Percentiles rank a stretch among this genome's conserved stretches.
phyloP scores from a whole-genome alignment of 1,139 yeast species.

The Scheffersomyces quercinus region DNA sequence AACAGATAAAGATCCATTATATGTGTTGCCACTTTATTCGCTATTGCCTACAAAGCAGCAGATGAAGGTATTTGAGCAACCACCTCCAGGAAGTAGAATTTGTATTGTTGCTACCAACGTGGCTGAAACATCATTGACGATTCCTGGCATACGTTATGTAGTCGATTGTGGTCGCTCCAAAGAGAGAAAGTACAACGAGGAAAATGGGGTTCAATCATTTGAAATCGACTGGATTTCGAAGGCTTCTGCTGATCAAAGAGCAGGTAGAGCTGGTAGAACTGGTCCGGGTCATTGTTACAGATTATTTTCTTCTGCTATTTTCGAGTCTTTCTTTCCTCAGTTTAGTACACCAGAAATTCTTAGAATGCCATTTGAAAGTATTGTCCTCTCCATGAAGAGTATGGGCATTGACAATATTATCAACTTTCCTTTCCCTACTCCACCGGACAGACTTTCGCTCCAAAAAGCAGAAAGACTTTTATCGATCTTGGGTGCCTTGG shows the following conservation, averaged over 20 bases:
- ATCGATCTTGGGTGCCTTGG: constrained; percentile 77
- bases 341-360: constrained; percentile 88
- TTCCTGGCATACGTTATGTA: constrained; percentile 93
- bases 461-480: constrained; percentile 68
- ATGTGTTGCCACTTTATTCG: constrained; percentile 90
- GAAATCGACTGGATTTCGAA: constrained; percentile 92
- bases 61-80: constrained; percentile 85
- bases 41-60: constrained; percentile 90
- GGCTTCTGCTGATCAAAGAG: constrained; percentile 93
- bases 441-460: constrained; percentile 70
- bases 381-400: constrained; percentile 90
- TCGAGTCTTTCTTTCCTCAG: constrained; percentile 78
- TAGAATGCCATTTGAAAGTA: constrained; percentile 95
- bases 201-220: constrained; percentile 89
- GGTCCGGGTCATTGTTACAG: constrained; percentile 99
- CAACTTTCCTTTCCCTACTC: constrained; percentile 96
- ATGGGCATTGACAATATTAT: constrained; percentile 92
- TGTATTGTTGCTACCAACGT: constrained; percentile 97
- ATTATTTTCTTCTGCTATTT: constrained; percentile 91
- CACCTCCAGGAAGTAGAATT: constrained; percentile 82
- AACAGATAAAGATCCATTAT: constrained; percentile 76
- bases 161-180: constrained; percentile 95
- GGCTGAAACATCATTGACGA: constrained; percentile 96
- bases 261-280: constrained; percentile 99
- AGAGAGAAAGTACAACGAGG: constrained; percentile 79